Conservation (phyloP, 257 asterid species). For the Solanum piurae region DNA sequence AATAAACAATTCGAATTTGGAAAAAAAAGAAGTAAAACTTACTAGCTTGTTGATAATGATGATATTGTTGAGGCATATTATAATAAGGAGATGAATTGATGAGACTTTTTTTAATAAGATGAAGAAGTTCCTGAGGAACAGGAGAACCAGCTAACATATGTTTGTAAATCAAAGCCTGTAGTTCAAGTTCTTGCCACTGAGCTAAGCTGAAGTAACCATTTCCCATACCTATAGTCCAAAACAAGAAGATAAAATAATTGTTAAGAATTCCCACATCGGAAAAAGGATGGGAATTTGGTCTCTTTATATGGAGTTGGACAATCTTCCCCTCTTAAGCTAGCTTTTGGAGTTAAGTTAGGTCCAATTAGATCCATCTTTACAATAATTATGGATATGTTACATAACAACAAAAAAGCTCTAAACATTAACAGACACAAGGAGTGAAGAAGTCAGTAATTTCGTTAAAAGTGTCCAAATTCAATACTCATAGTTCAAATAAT, state of each 20-base stretch:
- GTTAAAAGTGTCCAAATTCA: background rate
- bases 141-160: slow-evolving; percentile 75
- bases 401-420: background rate
- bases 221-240: slow-evolving; percentile 44
- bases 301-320: too few species aligned
- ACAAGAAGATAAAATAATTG: background rate
- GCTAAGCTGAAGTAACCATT: slow-evolving; percentile 67
- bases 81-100: slow-evolving; percentile 31
- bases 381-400: background rate
- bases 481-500: background rate
- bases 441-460: background rate
- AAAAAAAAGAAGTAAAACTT: slow-evolving; percentile 12
- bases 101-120: slow-evolving; percentile 63
- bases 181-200: slow-evolving; percentile 94
- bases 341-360: too few species aligned
- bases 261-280: too few species aligned
- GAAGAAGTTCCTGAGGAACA: slow-evolving; percentile 71
- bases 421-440: background rate
- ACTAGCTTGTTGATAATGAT: slow-evolving; percentile 47
- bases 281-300: too few species aligned
- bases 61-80: slow-evolving; percentile 21
- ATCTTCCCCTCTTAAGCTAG: too few species aligned
- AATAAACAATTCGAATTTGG: background rate
- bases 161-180: slow-evolving; percentile 78
- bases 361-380: too few species aligned